Conservation (phyloP, 2,329 filamentous ascomycete genomes). For the Cladosporium sp. region DNA sequence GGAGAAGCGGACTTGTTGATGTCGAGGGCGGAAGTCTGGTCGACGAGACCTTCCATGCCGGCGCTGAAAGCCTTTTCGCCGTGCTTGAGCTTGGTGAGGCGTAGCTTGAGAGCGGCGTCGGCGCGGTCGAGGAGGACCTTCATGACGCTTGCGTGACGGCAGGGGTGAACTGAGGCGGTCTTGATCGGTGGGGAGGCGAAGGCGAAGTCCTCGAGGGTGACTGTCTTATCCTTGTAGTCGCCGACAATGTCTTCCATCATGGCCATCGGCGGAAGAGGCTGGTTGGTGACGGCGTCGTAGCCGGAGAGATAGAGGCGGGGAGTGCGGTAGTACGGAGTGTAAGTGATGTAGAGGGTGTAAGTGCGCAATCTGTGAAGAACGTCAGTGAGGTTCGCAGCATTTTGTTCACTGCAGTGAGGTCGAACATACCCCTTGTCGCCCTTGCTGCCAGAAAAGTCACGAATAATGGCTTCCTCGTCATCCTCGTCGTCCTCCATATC, state of each 20-base stretch:
- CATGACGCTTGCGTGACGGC: constrained; percentile 97
- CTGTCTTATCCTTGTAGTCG: constrained; percentile 97
- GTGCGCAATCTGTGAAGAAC: constrained; percentile 59
- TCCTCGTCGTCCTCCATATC: constrained; percentile 98
- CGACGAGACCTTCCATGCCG: constrained; percentile 81
- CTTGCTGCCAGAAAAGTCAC: constrained; percentile 56
- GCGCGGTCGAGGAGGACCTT: constrained; percentile 94
- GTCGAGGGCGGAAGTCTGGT: constrained; percentile 61
- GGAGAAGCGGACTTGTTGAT: constrained; percentile 50
- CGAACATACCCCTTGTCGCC: constrained; percentile 50
- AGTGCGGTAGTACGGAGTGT: constrained; percentile 93
- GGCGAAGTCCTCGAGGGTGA: constrained; percentile 94
- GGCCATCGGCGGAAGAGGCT: constrained; percentile 73
- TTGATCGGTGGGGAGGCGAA: constrained; percentile 89
- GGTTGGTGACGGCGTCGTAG: constrained; percentile 59
- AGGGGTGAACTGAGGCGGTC: constrained; percentile 95
- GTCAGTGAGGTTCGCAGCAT: constrained; percentile 23
- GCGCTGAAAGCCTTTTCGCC: constrained; percentile 47
- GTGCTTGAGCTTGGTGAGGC: constrained; percentile 71
- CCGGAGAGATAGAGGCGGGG: constrained; percentile 93
- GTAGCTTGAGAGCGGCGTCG: constrained; percentile 84
- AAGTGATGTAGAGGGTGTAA: constrained; percentile 98
- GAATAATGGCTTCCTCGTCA: constrained; percentile 90
- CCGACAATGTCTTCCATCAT: constrained; percentile 98
- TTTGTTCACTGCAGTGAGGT: constrained; percentile 26